Conservation (phyloP, 495 filamentous ascomycete genomes). For the Cryomyces antarcticus region DNA sequence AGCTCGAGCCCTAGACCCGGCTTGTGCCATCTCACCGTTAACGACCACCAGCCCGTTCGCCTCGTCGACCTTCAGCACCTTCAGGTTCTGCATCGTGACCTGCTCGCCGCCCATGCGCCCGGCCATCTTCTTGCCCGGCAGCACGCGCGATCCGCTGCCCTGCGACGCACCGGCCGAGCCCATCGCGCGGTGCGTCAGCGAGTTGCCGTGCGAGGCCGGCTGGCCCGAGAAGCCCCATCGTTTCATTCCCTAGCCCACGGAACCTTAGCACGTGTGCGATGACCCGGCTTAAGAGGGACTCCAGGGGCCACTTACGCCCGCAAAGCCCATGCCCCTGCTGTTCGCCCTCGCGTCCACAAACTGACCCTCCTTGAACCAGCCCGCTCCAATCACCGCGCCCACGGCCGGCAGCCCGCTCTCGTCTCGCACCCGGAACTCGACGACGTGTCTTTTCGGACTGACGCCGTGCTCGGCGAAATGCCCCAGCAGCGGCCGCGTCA, state of each 20-base stretch:
- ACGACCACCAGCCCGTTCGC: constrained; percentile 75
- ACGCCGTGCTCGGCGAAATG: constrained; percentile 64
- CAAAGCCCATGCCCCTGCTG: constrained; percentile 74
- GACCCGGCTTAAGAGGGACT: too few relatives aligned
- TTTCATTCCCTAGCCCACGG: constrained; percentile 56
- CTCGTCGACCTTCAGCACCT: constrained; percentile 68
- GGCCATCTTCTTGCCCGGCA: constrained; percentile 93
- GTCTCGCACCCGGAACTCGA: constrained; percentile 66
- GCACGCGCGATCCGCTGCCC: constrained; percentile 76
- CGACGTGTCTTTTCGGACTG: constrained; percentile 59
- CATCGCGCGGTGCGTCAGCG: constrained; percentile 73
- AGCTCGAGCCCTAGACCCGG: neutral
- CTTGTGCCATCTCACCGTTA: constrained; percentile 33
- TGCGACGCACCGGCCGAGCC: constrained; percentile 75
- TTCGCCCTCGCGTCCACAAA: constrained; percentile 68
- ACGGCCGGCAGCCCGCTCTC: constrained; percentile 49
- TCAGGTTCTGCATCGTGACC: constrained; percentile 75
- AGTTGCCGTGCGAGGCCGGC: constrained; percentile 83
- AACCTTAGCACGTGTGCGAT: too few relatives aligned
- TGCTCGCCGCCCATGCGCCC: constrained; percentile 79
- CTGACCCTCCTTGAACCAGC: constrained; percentile 80
- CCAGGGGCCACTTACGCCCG: constrained; percentile 29
- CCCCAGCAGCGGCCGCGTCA: constrained; percentile 59
- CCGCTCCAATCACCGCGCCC: constrained; percentile 51
- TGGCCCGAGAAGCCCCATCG: constrained; percentile 72